Base-by-base conservation (phyloP, 1,139 yeast species). In the Scheffersomyces lignicola region DNA sequence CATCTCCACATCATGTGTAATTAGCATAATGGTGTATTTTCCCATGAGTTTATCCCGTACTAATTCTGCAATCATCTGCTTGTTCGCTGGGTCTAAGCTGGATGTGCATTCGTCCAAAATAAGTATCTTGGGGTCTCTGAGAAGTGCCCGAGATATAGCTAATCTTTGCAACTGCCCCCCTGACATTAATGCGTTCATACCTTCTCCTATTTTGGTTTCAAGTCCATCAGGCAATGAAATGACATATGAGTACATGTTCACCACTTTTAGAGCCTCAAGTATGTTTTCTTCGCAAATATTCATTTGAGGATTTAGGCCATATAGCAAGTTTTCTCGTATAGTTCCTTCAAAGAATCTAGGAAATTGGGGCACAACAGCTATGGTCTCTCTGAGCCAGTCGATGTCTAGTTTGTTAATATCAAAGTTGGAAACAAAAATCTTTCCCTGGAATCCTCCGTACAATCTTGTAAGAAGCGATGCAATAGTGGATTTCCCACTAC, bases 81-180 rank as follows among this genome's bases (percentile, higher is more conserved):
- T 52, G 44, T 76, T 80, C 21, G 67, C 72, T 0, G 82, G 69
- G 53, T 87, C 96, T 38, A 87, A 60, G 3, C 88, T 84, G 2
- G 95, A 78, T 0, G 95, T 85, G 42, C 88, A 83, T 51, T 87
- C 96, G 57, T 87, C 96, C 35, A 87, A 59, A 2, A 87, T 65
- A 37, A 86, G 58, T 5, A 87, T 57, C 32, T 69, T 68, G 0
- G 95, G 89, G 32, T 69, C 64, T 33, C 88, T 60, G 3, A 86
- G 45, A 14, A 87, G 44, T 0, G 94, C 89, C 41, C 96, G 72
- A 0, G 87, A 90, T 41, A 87, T 78, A 0, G 89, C 76, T 12
- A 87, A 56, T 40, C 95, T 62, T 54, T 87, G 95, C 6, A 83
- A 71, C 55, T 87, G 96, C 3, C 96, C 96, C 28, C 90, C 87